Evolutionary conservation across 192 early-diverging fungal genomes (phyloP).

Genomic region (Rhizophagus prolifer): DNA sequence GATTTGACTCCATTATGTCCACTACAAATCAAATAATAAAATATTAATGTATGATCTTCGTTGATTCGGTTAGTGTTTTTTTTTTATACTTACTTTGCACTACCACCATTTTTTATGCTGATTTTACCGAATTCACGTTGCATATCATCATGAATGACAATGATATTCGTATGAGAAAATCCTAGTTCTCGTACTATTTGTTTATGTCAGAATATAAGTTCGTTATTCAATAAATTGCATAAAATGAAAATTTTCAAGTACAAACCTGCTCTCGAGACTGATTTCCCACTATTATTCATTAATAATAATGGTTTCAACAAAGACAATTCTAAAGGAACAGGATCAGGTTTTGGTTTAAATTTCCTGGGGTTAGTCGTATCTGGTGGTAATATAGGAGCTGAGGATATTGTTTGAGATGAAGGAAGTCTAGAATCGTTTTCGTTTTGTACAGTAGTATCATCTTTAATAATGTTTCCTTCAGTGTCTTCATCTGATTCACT

Average conservation of each 20-base stretch:
- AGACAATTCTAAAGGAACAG: conserved; percentile 43
- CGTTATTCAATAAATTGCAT: background rate
- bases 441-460: background rate
- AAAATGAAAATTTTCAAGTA: conserved; percentile 1
- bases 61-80: background rate
- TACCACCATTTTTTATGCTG: conserved; percentile 59
- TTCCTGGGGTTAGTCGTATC: conserved; percentile 3
- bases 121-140: conserved; percentile 64
- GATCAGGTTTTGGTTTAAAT: conserved; percentile 7
- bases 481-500: background rate
- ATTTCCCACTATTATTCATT: conserved; percentile 71
- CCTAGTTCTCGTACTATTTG: conserved; percentile 45
- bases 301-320: conserved; percentile 62
- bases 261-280: conserved; percentile 63
- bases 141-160: conserved; percentile 76
- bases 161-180: conserved; percentile 44
- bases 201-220: background rate
- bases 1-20: conserved; percentile 81
- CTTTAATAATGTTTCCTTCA: background rate
- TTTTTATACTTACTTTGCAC: conserved; percentile 48
- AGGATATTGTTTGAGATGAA: background rate
- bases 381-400: background rate
- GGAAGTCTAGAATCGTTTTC: background rate
- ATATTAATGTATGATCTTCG: background rate
- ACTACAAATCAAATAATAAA: conserved; percentile 10